Evolutionary conservation across 768 basidiomycete genomes (phyloP).

Genomic region (Scleroderma bovista): DNA sequence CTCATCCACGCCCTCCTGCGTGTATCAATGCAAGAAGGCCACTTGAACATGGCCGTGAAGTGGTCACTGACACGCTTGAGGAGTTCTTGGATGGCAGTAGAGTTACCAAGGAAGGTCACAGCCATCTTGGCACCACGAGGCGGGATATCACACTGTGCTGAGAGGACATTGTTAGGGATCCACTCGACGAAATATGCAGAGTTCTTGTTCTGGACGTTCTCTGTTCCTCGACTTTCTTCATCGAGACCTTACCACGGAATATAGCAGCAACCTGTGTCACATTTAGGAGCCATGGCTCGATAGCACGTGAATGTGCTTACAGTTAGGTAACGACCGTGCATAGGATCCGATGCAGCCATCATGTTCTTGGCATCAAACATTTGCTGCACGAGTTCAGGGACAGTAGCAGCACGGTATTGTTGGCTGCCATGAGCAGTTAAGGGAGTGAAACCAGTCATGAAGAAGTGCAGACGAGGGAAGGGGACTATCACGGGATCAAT

Average conservation of each 20-base stretch:
- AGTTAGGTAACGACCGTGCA: conserved; percentile 96
- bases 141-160: too few species aligned
- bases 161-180: too few species aligned
- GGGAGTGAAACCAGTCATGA: conserved; percentile 96
- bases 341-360: conserved; percentile 98
- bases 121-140: too few species aligned
- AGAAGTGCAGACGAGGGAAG: conserved; percentile 99
- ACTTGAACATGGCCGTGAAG: conserved; percentile 99
- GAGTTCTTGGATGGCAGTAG: conserved; percentile 96
- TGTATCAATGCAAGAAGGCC: conserved; percentile 99
- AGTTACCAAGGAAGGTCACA: too few species aligned
- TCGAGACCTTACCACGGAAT: conserved; percentile 96
- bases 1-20: too few species aligned
- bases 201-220: conserved; percentile 97
- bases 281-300: conserved; percentile 82
- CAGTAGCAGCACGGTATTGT: too few species aligned
- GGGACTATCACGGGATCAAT: conserved; percentile 52
- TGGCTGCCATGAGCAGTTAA: conserved; percentile 94
- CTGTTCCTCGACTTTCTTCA: conserved; percentile 99
- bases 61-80: conserved; percentile 99
- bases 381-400: too few species aligned
- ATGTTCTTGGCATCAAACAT: conserved; percentile 99
- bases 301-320: conserved; percentile 39
- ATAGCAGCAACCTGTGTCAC: conserved; percentile 99
- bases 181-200: conserved; percentile 98